Evolutionary conservation across 2,329 filamentous ascomycete genomes (phyloP), one percentile per base, ranked within the genome.

Genomic region (Aspergillus felis): DNA sequence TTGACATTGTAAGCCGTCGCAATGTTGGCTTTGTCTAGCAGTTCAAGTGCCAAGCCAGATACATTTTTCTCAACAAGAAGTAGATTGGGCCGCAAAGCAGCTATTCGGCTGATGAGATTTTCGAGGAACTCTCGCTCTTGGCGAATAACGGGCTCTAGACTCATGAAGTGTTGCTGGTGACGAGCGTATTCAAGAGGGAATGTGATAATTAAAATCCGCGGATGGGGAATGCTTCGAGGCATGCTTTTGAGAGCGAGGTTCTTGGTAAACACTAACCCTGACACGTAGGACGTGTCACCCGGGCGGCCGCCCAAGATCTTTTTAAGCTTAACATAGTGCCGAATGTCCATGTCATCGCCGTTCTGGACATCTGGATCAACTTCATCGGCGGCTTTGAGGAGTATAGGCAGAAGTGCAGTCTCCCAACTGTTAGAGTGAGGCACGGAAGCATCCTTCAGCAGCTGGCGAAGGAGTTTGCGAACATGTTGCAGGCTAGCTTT

Each of bases 1-100:
- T 99, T 99, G 67, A 99, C 93, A 74, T 99, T 97, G 78, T 94
- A 96, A 0, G 89, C 92, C 12, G 97, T 95, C 3, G 93, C 89
- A 61, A 99, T 95, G 57, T 92, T 90, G 10, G 91, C 91, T 65
- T 94, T 87, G 22, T 92, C 88, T 1, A 99, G 81, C 64, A 95
- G 90, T 66, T 95, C 89, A 54, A 99, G 79, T 3, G 95, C 94
- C 49, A 97, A 81, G 0, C 94, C 93, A 2, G 94, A 94, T 14
- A 99, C 91, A 64, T 93, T 90, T 66, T 92, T 93, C 71, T 97
- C 90, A 1, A 94, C 91, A n/a, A 99, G 82, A 20, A 99, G 79
- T 10, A 99, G 81, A 52, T 93, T 90, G 6, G 94, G 94, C 32
- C 87, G 85, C 27, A 97, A 80, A 41, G 91, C 91, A 57, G 90